phyloP scores from a whole-genome alignment of 768 basidiomycete species.

The Pholiota molesta region DNA sequence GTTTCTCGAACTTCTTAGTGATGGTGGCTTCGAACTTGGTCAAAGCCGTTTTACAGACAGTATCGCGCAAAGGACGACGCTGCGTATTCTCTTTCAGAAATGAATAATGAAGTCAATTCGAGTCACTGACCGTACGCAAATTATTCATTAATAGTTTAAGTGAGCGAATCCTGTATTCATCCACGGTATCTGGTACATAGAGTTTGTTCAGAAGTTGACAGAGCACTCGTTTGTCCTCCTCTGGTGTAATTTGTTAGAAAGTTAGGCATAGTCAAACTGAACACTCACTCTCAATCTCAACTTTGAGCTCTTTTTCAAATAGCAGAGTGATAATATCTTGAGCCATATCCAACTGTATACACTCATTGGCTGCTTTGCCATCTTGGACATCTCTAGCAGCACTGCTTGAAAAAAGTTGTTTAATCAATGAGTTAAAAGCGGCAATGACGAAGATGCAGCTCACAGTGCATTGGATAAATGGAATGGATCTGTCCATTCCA shows the following conservation, averaged over 20 bases:
- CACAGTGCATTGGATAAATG: conserved; percentile 40
- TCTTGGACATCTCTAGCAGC: conserved; percentile 21
- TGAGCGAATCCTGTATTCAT: conserved; percentile 67
- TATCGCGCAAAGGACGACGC: conserved; percentile 54
- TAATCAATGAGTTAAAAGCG: neutral
- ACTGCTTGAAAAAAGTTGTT: conserved; percentile 4
- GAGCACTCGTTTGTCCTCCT: conserved; percentile 67
- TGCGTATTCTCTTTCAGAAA: conserved; percentile 18
- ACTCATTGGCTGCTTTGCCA: conserved; percentile 26
- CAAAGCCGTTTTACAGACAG: conserved; percentile 66
- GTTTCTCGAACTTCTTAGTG: conserved; percentile 70
- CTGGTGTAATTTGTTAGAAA: conserved; percentile 38
- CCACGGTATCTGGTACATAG: conserved; percentile 69
- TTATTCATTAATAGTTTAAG: conserved; percentile 65
- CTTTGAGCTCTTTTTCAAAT: conserved; percentile 41
- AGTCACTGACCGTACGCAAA: conserved; percentile 51
- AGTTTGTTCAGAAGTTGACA: conserved; percentile 67
- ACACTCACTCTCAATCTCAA: conserved; percentile 28
- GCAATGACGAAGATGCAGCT: conserved; percentile 13
- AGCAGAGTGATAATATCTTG: conserved; percentile 50
- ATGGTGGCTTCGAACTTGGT: conserved; percentile 68
- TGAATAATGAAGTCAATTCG: neutral
- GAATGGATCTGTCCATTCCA: conserved; percentile 84
- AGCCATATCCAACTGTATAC: conserved; percentile 58
- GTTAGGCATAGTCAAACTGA: neutral